phyloP scores from a whole-genome alignment of 306 rosid species.

The Prunus dulcis region DNA sequence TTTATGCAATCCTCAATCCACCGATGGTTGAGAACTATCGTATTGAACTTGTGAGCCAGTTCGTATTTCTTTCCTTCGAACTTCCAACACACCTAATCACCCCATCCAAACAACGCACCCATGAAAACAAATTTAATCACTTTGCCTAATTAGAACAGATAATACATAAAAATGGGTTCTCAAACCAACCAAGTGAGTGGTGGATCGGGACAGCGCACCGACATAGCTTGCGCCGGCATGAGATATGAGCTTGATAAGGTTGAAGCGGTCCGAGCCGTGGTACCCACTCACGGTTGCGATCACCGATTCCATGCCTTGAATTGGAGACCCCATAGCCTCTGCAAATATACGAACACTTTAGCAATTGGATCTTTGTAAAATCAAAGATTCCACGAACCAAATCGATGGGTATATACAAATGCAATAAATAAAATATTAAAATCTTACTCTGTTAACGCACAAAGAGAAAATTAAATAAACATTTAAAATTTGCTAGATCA shows the following conservation, averaged over 20 bases:
- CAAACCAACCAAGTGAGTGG: constrained; percentile 72
- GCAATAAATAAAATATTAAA: background rate
- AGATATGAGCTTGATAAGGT: constrained; percentile 72
- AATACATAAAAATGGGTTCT: background rate
- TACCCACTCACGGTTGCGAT: constrained; percentile 85
- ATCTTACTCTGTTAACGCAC: background rate
- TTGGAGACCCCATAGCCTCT: constrained; percentile 25
- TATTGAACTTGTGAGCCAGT: constrained; percentile 50
- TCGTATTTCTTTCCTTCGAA: constrained; percentile 65
- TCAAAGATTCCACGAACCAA: background rate
- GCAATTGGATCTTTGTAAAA: background rate
- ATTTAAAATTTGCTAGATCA: background rate
- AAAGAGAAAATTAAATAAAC: background rate
- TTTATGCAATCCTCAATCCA: constrained; percentile 89
- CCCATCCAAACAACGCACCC: background rate
- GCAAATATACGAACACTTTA: background rate
- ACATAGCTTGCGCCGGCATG: constrained; percentile 66
- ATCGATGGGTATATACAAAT: background rate
- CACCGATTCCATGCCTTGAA: constrained; percentile 71
- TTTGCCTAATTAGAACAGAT: background rate
- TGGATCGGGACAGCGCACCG: constrained; percentile 64
- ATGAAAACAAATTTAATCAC: constrained; percentile 9
- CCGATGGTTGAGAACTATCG: constrained; percentile 57
- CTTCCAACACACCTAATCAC: constrained; percentile 67
- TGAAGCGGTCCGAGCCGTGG: constrained; percentile 58